phyloP scores from a whole-genome alignment of 306 rosid genomes.

The Acacia melanoxylon region DNA sequence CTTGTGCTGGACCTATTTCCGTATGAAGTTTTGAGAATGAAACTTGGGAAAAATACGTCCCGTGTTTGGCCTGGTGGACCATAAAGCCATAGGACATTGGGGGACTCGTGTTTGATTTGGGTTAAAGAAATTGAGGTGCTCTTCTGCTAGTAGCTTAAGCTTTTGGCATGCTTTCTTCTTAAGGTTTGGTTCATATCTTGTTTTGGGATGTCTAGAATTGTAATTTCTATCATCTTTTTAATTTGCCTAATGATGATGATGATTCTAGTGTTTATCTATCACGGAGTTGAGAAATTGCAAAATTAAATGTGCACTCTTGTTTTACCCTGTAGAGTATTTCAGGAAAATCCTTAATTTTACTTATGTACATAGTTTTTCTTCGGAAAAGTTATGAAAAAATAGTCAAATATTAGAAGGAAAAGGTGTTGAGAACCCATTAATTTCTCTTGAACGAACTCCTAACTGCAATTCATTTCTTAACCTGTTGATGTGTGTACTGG shows the following conservation, averaged over 20 bases:
- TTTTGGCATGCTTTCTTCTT: no score
- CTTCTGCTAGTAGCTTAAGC: no score
- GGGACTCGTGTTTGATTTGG: no score
- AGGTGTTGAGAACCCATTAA: neutral
- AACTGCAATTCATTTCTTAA: neutral
- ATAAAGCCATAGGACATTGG: no score
- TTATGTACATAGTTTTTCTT: neutral
- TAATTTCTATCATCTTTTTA: neutral
- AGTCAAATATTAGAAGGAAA: conserved; percentile 11
- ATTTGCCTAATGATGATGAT: neutral
- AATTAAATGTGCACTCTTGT: neutral
- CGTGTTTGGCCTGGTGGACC: no score
- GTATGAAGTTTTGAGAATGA: no score
- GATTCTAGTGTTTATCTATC: neutral
- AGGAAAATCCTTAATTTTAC: neutral
- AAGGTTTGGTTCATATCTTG: neutral
- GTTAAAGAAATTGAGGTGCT: no score
- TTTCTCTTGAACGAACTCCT: neutral
- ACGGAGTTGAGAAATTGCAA: neutral
- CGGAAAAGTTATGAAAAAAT: neutral
- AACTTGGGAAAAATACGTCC: no score
- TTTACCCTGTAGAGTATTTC: neutral
- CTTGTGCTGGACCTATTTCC: no score
- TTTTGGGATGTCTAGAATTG: conserved; percentile 17
- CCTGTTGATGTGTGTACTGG: neutral